These are phyloP conservation scores for Clavispora asparagi DNA, from an alignment of 805 yeast species.

Conservation along the genomic window DNA sequence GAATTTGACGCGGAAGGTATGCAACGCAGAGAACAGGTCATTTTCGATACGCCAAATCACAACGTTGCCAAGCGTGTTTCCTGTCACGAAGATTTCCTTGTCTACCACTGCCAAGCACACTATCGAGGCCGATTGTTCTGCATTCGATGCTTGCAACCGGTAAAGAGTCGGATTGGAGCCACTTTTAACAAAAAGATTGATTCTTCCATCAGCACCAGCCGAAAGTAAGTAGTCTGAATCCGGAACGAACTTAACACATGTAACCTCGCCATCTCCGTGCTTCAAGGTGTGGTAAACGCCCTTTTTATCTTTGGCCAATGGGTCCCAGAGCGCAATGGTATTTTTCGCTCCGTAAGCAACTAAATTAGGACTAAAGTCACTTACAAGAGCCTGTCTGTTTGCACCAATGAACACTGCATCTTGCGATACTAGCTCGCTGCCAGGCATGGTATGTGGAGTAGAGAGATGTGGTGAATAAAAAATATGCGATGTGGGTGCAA, in stretches of 20 bases:
- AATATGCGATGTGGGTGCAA: constrained; percentile 5
- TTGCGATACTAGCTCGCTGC: constrained; percentile 9
- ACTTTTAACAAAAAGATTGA: constrained; percentile 36
- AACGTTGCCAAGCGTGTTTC: constrained; percentile 59
- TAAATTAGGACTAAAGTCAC: constrained; percentile 42
- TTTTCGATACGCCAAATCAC: constrained; percentile 43
- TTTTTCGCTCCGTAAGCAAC: constrained; percentile 72
- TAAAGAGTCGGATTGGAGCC: neutral
- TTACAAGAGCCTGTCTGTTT: constrained; percentile 57
- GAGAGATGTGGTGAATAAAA: neutral
- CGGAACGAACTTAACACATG: constrained; percentile 55
- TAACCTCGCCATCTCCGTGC: constrained; percentile 57
- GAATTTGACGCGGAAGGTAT: constrained; percentile 28
- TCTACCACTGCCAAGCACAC: constrained; percentile 45
- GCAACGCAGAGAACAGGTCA: constrained; percentile 19
- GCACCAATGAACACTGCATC: constrained; percentile 72
- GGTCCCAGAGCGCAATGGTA: constrained; percentile 66
- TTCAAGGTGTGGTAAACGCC: constrained; percentile 57
- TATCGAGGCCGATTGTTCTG: constrained; percentile 46
- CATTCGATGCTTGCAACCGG: constrained; percentile 24
- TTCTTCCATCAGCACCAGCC: constrained; percentile 60
- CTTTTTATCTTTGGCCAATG: constrained; percentile 32
- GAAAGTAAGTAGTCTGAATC: constrained; percentile 45
- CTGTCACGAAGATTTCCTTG: constrained; percentile 45
- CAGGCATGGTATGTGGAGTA: neutral